phyloP scores from a whole-genome alignment of 371 early-diverging fungal species.

The Ordospora pajunii region DNA sequence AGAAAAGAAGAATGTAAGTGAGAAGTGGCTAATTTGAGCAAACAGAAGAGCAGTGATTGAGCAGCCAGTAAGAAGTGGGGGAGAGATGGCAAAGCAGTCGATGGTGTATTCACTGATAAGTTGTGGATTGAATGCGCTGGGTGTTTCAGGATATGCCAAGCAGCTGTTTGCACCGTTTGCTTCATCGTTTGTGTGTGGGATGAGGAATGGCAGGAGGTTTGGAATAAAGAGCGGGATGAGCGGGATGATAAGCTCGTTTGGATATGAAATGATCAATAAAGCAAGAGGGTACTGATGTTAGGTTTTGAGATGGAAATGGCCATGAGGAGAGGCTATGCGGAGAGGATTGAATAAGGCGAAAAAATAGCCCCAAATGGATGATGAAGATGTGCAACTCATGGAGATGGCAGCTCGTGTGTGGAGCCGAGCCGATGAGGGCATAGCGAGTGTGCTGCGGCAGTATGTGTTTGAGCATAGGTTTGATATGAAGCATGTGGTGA shows the following conservation, averaged over 20 bases:
- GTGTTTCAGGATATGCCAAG: neutral
- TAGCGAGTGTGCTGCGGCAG: neutral
- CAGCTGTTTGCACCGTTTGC: neutral
- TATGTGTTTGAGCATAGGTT: neutral
- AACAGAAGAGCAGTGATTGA: neutral
- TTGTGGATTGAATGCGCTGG: neutral
- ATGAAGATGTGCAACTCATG: neutral
- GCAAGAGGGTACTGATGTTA: neutral
- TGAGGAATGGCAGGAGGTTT: slow-evolving; percentile 23
- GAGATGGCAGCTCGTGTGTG: neutral
- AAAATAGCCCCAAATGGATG: neutral
- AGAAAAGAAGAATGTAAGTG: neutral
- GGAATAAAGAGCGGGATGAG: neutral
- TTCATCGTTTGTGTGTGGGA: neutral
- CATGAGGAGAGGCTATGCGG: neutral
- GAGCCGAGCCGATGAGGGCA: neutral
- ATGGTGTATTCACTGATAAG: neutral
- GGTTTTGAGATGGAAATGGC: neutral
- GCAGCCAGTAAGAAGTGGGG: neutral
- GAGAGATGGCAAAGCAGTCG: slow-evolving; percentile 23
- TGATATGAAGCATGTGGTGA: neutral
- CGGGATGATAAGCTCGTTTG: neutral
- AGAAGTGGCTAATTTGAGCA: too few species aligned
- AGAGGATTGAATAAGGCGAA: neutral
- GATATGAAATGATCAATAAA: neutral